A percentile compares a stretch with the other conserved stretches of the same genome.
Conservation (phyloP, 495 filamentous ascomycete species). For the Alectoria sarmentosa region DNA sequence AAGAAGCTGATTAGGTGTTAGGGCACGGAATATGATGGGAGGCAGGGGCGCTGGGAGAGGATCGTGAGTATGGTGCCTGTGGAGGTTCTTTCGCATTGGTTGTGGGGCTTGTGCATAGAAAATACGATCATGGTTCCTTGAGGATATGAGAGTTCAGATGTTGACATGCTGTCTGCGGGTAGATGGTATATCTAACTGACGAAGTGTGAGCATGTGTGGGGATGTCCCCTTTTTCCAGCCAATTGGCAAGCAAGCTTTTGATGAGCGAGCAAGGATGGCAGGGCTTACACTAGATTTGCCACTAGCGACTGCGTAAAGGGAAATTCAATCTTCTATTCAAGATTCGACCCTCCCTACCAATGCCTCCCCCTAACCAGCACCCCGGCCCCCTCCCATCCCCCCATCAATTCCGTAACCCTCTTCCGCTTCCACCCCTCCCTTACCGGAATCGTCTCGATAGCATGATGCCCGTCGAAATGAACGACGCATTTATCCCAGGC, state of each 20-base stretch:
- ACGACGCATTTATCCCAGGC: conserved; percentile 46
- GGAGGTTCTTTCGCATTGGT: background rate
- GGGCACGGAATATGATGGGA: conserved; percentile 74
- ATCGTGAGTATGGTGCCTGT: background rate
- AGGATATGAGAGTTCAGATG: too few relatives aligned
- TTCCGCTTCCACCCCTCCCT: conserved; percentile 81
- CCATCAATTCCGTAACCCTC: conserved; percentile 62
- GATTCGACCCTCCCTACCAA: conserved; percentile 25
- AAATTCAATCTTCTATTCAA: too few relatives aligned
- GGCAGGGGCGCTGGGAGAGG: conserved; percentile 40
- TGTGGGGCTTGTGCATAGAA: background rate
- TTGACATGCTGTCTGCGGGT: too few relatives aligned
- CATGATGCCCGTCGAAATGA: conserved; percentile 83
- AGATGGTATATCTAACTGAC: too few relatives aligned
- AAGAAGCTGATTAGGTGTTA: too few relatives aligned
- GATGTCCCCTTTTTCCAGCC: too few relatives aligned
- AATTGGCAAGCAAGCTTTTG: too few relatives aligned
- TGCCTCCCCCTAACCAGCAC: conserved; percentile 22
- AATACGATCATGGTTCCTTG: too few relatives aligned
- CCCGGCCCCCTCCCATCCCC: conserved; percentile 47
- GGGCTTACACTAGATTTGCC: too few relatives aligned
- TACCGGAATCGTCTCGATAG: conserved; percentile 78
- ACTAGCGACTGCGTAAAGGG: too few relatives aligned
- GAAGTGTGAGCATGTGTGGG: too few relatives aligned
- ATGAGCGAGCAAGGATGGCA: too few relatives aligned